Conservation (phyloP, 73 alveolate species). For the Uronychia binucleata region DNA sequence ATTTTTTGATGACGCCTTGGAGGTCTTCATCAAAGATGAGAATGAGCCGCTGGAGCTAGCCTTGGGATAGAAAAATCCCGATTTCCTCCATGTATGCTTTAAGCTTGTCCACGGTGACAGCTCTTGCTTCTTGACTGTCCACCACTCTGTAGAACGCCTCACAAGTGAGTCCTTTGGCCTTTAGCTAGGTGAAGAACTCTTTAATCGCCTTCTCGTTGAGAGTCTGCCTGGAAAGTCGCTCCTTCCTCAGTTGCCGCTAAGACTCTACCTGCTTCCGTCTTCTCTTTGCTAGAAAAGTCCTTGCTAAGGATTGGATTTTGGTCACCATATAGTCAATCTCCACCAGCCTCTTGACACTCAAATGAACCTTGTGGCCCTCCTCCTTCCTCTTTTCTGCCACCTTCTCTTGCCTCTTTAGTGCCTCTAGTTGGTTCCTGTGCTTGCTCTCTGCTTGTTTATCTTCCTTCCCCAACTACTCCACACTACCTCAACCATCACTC, state of each 20-base stretch:
- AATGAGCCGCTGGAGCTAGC: slow-evolving; percentile 37
- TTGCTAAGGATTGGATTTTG: not conserved
- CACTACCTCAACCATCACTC: too few relatives aligned
- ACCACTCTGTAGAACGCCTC: slow-evolving; percentile 64
- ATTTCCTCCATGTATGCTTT: slow-evolving; percentile 12
- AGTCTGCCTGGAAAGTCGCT: not conserved
- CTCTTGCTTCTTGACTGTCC: slow-evolving; percentile 40
- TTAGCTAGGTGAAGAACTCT: slow-evolving; percentile 32
- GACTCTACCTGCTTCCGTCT: slow-evolving; percentile 7
- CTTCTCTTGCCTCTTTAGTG: too few relatives aligned
- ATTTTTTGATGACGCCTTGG: slow-evolving; percentile 49
- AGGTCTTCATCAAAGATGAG: slow-evolving; percentile 69
- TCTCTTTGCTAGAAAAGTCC: not conserved
- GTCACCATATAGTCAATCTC: not conserved
- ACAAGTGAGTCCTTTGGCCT: slow-evolving; percentile 35
- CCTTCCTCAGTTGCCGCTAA: not conserved
- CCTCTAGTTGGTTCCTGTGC: too few relatives aligned
- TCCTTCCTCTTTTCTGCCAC: too few relatives aligned
- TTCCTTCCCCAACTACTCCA: too few relatives aligned
- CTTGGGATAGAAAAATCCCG: slow-evolving; percentile 30
- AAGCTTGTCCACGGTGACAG: slow-evolving; percentile 36
- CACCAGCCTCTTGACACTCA: not conserved
- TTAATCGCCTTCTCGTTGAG: slow-evolving; percentile 35
- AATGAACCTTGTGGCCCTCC: too few relatives aligned
- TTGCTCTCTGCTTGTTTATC: too few relatives aligned